Evolutionary conservation across 1,284 basidiomycete species (phyloP).

Genomic region (Sanghuangporus weigelae): DNA sequence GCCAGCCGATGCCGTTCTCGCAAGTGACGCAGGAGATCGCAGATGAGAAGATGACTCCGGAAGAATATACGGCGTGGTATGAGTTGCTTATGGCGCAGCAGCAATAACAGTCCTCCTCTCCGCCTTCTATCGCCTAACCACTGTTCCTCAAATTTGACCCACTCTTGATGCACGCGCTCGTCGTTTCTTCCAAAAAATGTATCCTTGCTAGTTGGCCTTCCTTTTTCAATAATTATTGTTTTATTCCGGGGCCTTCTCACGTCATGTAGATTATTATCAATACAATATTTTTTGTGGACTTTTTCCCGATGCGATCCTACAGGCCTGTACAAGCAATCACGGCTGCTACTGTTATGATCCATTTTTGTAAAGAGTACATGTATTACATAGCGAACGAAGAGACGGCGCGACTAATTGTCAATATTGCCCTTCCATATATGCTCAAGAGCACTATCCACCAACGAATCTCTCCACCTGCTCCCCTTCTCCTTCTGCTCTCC

Average conservation of each 20-base stretch:
- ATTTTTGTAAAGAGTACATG: no score
- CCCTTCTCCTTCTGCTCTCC: constrained; percentile 39
- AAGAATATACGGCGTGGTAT: constrained; percentile 77
- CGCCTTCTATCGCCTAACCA: not conserved
- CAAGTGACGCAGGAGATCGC: constrained; percentile 73
- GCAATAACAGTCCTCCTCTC: not conserved
- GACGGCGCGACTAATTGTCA: not conserved
- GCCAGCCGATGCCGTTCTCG: constrained; percentile 62
- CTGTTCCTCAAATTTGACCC: not conserved
- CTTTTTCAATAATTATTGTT: not conserved
- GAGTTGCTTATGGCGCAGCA: constrained; percentile 47
- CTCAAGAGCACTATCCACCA: constrained; percentile 37
- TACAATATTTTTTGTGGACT: not conserved
- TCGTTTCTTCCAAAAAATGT: not conserved
- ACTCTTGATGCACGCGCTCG: not conserved
- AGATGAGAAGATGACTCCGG: constrained; percentile 75
- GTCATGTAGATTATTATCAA: not conserved
- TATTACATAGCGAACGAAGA: not conserved
- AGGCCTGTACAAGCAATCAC: no score
- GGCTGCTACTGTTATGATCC: no score
- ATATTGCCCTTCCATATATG: not conserved
- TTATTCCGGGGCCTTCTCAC: not conserved
- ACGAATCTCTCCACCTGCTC: constrained; percentile 48
- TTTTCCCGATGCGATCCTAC: not conserved
- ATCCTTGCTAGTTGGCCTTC: not conserved